Percentiles rank a stretch among this genome's conserved stretches.
phyloP scores from a whole-genome alignment of 2,329 filamentous ascomycete genomes.

The Neofusicoccum kwambonambiense region DNA sequence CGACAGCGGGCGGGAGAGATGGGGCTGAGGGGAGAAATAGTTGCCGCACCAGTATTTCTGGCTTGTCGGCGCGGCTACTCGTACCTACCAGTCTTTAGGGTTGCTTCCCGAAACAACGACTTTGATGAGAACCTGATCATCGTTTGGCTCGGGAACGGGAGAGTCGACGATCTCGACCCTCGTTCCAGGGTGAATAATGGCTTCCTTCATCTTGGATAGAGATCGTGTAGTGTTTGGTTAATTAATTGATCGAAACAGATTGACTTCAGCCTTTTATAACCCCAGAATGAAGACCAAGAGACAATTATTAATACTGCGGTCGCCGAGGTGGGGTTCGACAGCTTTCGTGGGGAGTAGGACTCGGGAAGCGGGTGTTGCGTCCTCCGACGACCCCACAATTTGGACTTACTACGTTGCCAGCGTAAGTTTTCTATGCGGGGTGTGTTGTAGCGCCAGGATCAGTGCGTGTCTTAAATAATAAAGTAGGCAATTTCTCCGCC shows the following conservation, averaged over 20 bases:
- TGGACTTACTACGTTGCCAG: too few relatives aligned
- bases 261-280: background rate
- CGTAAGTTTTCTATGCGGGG: too few relatives aligned
- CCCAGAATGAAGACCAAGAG: background rate
- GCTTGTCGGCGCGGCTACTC: background rate
- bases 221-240: background rate
- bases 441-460: too few relatives aligned
- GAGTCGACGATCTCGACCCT: slow-evolving; percentile 39
- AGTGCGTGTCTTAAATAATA: too few relatives aligned
- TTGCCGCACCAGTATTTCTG: background rate
- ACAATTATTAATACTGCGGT: background rate
- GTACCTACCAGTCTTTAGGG: slow-evolving; percentile 23
- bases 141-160: slow-evolving; percentile 31
- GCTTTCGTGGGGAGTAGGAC: background rate
- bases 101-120: slow-evolving; percentile 21
- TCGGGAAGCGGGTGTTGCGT: background rate
- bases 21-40: background rate
- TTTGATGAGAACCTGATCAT: slow-evolving; percentile 26
- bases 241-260: too few relatives aligned
- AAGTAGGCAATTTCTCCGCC: too few relatives aligned
- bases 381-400: background rate
- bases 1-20: background rate
- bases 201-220: slow-evolving; percentile 28
- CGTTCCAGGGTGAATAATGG: slow-evolving; percentile 23
- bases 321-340: background rate